Evolutionary conservation across 257 asterid genomes (phyloP).

Genomic region (Solanum rostratum): DNA sequence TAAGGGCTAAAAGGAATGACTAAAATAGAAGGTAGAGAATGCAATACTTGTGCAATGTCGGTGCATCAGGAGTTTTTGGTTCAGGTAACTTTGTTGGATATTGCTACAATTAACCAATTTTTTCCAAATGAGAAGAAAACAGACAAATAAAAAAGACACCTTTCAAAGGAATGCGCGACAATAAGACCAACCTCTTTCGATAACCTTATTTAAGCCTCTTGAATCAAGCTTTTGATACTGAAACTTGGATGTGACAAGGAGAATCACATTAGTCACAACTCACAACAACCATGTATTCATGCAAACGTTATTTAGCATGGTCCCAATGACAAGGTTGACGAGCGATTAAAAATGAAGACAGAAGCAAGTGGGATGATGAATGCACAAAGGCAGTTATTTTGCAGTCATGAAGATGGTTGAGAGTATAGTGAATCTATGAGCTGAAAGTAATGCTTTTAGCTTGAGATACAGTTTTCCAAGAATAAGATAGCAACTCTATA

Average conservation of each 20-base stretch:
- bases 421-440: too few species aligned
- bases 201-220: slow-evolving; percentile 17
- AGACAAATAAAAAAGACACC: not conserved
- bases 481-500: too few species aligned
- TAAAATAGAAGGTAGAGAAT: not conserved
- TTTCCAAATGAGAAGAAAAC: not conserved
- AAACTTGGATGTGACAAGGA: slow-evolving; percentile 22
- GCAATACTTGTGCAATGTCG: slow-evolving; percentile 36
- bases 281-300: not conserved
- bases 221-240: slow-evolving; percentile 26
- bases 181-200: slow-evolving; percentile 31
- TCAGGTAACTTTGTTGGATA: slow-evolving; percentile 17
- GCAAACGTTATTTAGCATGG: not conserved
- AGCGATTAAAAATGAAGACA: not conserved
- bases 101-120: slow-evolving; percentile 5
- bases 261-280: not conserved
- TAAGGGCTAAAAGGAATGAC: not conserved
- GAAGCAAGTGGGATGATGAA: not conserved
- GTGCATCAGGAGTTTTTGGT: slow-evolving; percentile 22
- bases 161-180: not conserved
- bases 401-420: too few species aligned
- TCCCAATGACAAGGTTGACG: not conserved
- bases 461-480: too few species aligned
- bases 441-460: too few species aligned
- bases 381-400: too few species aligned